Evolutionary conservation across 305 asterid genomes (phyloP).

Genomic region (Plantago lanceolata): DNA sequence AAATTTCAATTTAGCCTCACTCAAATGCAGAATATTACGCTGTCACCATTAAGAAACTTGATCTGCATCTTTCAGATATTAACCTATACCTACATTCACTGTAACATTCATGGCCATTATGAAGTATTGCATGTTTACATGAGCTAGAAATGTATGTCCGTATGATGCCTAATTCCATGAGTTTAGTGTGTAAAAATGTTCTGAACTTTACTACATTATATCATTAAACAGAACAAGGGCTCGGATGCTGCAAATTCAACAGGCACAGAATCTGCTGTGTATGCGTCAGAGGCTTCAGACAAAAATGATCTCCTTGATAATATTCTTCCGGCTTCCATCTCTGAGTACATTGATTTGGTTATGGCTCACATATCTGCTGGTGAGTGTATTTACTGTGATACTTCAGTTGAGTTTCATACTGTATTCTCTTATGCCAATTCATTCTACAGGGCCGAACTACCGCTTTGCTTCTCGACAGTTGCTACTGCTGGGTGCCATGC

Average conservation of each 20-base stretch:
- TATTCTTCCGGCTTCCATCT: constrained; percentile 73
- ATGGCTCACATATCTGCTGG: constrained; percentile 83
- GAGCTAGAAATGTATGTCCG: not conserved
- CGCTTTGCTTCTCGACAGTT: constrained; percentile 86
- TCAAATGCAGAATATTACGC: too few relatives aligned
- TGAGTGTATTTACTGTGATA: constrained; percentile 35
- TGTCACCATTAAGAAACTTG: too few relatives aligned
- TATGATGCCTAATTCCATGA: not conserved
- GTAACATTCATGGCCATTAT: too few relatives aligned
- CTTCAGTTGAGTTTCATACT: constrained; percentile 15
- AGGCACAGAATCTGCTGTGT: constrained; percentile 85
- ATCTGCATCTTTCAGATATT: too few relatives aligned
- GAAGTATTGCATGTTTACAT: not conserved
- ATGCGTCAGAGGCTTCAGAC: constrained; percentile 93
- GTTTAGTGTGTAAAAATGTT: not conserved
- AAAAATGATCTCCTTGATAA: constrained; percentile 81
- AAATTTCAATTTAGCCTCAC: too few relatives aligned
- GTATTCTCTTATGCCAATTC: constrained; percentile 23
- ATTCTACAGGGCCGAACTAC: constrained; percentile 65
- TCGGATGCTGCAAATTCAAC: constrained; percentile 84
- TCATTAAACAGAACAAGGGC: constrained; percentile 72
- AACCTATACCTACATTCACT: too few relatives aligned
- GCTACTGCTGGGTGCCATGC: constrained; percentile 76
- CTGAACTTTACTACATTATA: not conserved
- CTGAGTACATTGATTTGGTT: constrained; percentile 71